Conservation (phyloP, 805 yeast species). For the Saccharomyces mikatae region DNA sequence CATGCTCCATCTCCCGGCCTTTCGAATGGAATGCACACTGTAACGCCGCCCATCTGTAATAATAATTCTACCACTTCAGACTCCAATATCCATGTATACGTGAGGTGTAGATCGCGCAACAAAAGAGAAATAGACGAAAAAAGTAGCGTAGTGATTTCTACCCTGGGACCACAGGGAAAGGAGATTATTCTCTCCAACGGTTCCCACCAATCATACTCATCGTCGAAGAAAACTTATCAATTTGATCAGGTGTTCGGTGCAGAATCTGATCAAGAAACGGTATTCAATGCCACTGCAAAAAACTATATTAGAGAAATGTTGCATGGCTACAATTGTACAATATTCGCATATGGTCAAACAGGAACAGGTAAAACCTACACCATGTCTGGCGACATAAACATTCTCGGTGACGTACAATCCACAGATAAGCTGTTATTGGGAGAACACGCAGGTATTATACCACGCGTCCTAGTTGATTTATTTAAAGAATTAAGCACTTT, state of each 20-base stretch:
- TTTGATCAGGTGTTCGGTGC: conserved; percentile 79
- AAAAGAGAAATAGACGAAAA: conserved; percentile 47
- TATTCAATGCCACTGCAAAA: conserved; percentile 58
- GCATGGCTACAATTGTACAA: conserved; percentile 66
- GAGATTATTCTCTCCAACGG: conserved; percentile 37
- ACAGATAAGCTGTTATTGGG: conserved; percentile 23
- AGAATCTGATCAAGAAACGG: conserved; percentile 60
- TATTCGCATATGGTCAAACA: conserved; percentile 82
- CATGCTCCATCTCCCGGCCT: neutral
- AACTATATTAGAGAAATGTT: conserved; percentile 55
- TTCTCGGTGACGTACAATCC: conserved; percentile 29
- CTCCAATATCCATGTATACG: conserved; percentile 45
- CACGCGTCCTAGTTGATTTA: conserved; percentile 47
- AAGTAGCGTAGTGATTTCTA: conserved; percentile 48
- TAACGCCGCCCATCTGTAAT: neutral
- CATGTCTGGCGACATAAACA: conserved; percentile 60
- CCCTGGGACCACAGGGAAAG: conserved; percentile 37
- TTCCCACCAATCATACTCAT: conserved; percentile 4
- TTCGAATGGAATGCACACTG: neutral
- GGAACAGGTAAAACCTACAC: conserved; percentile 79
- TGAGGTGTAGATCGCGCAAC: conserved; percentile 49
- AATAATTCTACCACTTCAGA: conserved; percentile 1
- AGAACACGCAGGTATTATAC: conserved; percentile 54
- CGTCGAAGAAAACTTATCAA: conserved; percentile 44
- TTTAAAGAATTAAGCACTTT: conserved; percentile 40